Evolutionary conservation across 2,329 filamentous ascomycete genomes (phyloP).

Genomic region (Cordyceps cicadae): DNA sequence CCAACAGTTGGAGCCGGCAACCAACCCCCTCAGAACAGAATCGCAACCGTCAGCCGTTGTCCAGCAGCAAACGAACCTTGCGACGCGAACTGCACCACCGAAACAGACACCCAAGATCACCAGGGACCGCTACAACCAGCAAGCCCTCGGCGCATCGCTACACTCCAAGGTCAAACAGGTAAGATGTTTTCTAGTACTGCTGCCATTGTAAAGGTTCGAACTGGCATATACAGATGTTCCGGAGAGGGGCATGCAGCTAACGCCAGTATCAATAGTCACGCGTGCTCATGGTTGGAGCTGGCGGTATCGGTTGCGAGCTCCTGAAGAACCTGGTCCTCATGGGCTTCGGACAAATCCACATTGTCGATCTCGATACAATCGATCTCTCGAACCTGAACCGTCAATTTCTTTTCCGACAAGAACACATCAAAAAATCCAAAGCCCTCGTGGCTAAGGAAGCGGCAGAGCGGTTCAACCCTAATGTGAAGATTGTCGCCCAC

Average conservation of each 20-base stretch:
- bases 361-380: slow-evolving; percentile 97
- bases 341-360: slow-evolving; percentile 86
- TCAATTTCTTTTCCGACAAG: slow-evolving; percentile 91
- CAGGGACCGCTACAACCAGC: slow-evolving; percentile 50
- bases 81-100: slow-evolving; percentile 16
- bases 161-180: slow-evolving; percentile 64
- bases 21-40: not conserved
- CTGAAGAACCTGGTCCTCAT: slow-evolving; percentile 91
- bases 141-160: slow-evolving; percentile 58
- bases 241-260: not conserved
- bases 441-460: slow-evolving; percentile 90
- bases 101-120: slow-evolving; percentile 21
- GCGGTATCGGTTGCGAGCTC: slow-evolving; percentile 94
- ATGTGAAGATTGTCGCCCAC: slow-evolving; percentile 76
- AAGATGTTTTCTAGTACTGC: slow-evolving; percentile 19
- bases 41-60: not conserved
- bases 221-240: not conserved
- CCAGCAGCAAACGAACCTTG: slow-evolving; percentile 10
- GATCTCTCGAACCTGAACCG: slow-evolving; percentile 96
- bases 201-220: not conserved
- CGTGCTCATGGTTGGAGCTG: slow-evolving; percentile 89
- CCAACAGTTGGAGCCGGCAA: not conserved
- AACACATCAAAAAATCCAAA: slow-evolving; percentile 97
- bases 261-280: slow-evolving; percentile 51
- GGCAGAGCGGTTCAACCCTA: slow-evolving; percentile 82